Evolutionary conservation across 2,329 filamentous ascomycete genomes (phyloP).

Genomic region (Colletotrichum falcatum): DNA sequence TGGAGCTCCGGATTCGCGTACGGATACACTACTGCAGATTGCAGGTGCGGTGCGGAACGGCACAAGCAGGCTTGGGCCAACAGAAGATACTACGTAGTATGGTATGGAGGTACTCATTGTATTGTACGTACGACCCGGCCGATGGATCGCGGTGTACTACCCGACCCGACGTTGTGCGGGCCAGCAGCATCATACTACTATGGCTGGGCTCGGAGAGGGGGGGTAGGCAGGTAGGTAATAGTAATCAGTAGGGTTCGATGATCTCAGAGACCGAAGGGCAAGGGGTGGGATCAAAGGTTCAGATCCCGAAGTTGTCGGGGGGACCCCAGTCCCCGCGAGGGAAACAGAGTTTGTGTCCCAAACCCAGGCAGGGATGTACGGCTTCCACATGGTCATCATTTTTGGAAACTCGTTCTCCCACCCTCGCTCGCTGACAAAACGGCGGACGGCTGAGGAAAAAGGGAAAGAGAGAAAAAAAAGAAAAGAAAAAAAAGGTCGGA

Average conservation of each 20-base stretch:
- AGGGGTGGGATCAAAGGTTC: conserved; percentile 23
- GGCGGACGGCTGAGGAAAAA: conserved; percentile 1
- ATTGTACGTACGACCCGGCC: conserved; percentile 15
- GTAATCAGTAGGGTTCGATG: background rate
- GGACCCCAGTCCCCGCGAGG: conserved; percentile 3
- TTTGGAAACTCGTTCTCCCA: conserved; percentile 36
- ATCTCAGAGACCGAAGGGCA: conserved; percentile 1
- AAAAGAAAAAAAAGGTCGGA: conserved; percentile 7
- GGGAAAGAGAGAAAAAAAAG: background rate
- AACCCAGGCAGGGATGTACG: conserved; percentile 29
- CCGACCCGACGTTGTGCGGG: conserved; percentile 17
- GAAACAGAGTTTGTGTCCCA: conserved; percentile 40
- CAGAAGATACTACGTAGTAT: background rate
- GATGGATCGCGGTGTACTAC: conserved; percentile 22
- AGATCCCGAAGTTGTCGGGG: conserved; percentile 37
- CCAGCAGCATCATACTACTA: background rate
- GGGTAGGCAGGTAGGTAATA: too few relatives aligned
- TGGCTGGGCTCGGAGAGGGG: conserved; percentile 2
- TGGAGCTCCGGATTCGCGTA: conserved; percentile 5
- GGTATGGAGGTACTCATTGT: background rate
- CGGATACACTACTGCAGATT: background rate
- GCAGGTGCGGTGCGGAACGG: conserved; percentile 25
- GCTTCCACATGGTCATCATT: conserved; percentile 42
- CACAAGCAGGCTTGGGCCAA: conserved; percentile 1
- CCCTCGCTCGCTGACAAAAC: conserved; percentile 36